Percentiles rank a stretch among this genome's conserved stretches.
Conservation (phyloP, 2,329 filamentous ascomycete genomes). For the Aspergillus ibericus region DNA sequence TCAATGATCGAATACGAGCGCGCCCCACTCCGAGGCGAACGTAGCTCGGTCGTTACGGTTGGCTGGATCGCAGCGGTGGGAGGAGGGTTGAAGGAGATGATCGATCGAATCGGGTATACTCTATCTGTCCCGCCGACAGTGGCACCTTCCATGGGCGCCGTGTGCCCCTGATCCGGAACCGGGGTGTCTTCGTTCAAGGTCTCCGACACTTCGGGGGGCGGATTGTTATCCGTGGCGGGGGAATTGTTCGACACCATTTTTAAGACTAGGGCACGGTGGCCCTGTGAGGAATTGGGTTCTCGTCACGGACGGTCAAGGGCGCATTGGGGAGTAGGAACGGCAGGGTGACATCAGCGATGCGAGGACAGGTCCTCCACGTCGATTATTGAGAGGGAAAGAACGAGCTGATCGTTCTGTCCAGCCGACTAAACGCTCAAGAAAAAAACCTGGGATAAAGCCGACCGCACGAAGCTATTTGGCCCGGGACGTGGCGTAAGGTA, state of each 20-base stretch:
- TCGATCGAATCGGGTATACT: conserved; percentile 80
- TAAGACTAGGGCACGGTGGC: neutral
- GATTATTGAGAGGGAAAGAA: neutral
- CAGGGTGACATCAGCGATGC: neutral
- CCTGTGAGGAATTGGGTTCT: neutral
- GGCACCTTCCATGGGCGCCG: neutral
- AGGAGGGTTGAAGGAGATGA: conserved; percentile 67
- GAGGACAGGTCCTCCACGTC: neutral
- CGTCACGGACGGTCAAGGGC: neutral
- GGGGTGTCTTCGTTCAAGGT: neutral
- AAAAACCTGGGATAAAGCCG: neutral
- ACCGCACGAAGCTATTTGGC: neutral
- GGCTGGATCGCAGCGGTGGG: conserved; percentile 35
- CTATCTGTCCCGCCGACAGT: conserved; percentile 51
- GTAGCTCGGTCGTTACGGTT: conserved; percentile 9
- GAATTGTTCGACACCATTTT: conserved; percentile 2
- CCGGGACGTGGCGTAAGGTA: neutral
- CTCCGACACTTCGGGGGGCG: neutral
- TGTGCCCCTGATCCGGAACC: neutral
- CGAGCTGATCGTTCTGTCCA: too few relatives aligned
- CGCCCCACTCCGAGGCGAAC: conserved; percentile 25
- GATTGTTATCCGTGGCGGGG: neutral
- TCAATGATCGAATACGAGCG: conserved; percentile 33
- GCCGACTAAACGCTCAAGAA: neutral
- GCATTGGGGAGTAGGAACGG: neutral